Conservation (phyloP, 306 rosid species). For the Pachyrhizus erosus region DNA sequence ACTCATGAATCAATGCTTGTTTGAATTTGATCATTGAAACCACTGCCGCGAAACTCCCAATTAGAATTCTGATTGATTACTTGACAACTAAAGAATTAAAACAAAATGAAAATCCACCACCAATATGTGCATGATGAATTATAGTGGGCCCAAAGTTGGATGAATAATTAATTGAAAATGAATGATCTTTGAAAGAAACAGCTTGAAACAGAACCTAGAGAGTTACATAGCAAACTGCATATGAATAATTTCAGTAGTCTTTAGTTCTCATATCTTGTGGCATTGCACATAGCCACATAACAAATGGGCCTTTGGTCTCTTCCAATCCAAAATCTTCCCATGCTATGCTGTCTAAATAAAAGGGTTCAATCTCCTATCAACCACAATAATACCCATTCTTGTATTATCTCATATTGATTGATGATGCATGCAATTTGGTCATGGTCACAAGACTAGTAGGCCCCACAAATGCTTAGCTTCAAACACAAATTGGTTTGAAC, state of each 20-base stretch:
- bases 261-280: background rate
- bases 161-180: conserved; percentile 51
- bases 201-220: conserved; percentile 18
- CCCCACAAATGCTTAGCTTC: background rate
- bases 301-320: conserved; percentile 13
- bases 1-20: background rate
- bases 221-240: background rate
- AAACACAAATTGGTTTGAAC: conserved; percentile 34
- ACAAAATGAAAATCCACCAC: conserved; percentile 37
- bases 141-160: conserved; percentile 51
- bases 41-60: background rate
- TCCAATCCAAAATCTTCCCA: conserved; percentile 26
- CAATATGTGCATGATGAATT: conserved; percentile 44
- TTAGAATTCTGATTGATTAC: conserved; percentile 24
- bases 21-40: conserved; percentile 26
- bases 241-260: conserved; percentile 15
- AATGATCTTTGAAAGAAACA: conserved; percentile 31
- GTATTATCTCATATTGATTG: conserved; percentile 1
- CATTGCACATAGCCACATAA: background rate
- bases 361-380: conserved; percentile 12
- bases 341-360: conserved; percentile 29
- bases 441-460: conserved; percentile 3
- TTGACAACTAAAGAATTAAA: conserved; percentile 40
- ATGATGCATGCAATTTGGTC: conserved; percentile 13
- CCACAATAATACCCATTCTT: conserved; percentile 30